Percentiles rank a stretch among this genome's conserved stretches.
These are phyloP conservation scores for Trichosporon coremiiforme DNA, from an alignment of 1,284 basidiomycete genomes.

Conservation along the genomic window DNA sequence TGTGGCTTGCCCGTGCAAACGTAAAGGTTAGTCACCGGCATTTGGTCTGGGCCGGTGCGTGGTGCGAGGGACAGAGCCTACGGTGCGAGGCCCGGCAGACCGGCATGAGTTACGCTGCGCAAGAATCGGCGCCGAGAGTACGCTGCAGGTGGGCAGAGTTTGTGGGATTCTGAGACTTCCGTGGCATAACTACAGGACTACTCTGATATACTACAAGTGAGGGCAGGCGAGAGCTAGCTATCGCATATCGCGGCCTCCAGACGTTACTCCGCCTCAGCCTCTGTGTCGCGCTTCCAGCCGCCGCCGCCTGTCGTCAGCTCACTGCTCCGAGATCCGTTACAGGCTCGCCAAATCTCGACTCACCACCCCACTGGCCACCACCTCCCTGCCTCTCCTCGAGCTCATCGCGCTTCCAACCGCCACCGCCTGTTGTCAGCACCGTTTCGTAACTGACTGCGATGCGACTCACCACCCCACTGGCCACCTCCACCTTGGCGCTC, in stretches of 20 bases:
- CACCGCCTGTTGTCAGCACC: slow-evolving; percentile 8
- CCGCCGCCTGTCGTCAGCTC: slow-evolving; percentile 1
- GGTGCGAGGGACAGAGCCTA: not conserved
- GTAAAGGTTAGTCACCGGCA: slow-evolving; percentile 10
- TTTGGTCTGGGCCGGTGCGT: not conserved
- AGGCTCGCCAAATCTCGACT: not conserved
- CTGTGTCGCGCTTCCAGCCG: not conserved
- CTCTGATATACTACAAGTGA: not conserved
- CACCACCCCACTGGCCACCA: slow-evolving; percentile 5
- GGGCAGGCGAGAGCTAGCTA: not conserved
- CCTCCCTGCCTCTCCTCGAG: not conserved
- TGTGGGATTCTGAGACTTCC: not conserved
- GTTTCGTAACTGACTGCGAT: not conserved
- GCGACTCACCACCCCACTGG: slow-evolving; percentile 1
- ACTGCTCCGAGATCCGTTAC: not conserved
- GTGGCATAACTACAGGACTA: slow-evolving; percentile 1
- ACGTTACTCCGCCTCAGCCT: not conserved
- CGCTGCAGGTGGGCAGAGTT: not conserved
- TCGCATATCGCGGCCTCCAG: not conserved
- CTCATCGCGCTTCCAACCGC: slow-evolving; percentile 4
- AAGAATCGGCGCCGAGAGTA: not conserved
- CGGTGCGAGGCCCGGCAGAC: not conserved
- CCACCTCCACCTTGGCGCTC: slow-evolving; percentile 4
- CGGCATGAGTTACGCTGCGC: not conserved
- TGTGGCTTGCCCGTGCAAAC: not conserved